Evolutionary conservation across 495 filamentous ascomycete genomes (phyloP).

Genomic region (Beverwykella pulmonaria): DNA sequence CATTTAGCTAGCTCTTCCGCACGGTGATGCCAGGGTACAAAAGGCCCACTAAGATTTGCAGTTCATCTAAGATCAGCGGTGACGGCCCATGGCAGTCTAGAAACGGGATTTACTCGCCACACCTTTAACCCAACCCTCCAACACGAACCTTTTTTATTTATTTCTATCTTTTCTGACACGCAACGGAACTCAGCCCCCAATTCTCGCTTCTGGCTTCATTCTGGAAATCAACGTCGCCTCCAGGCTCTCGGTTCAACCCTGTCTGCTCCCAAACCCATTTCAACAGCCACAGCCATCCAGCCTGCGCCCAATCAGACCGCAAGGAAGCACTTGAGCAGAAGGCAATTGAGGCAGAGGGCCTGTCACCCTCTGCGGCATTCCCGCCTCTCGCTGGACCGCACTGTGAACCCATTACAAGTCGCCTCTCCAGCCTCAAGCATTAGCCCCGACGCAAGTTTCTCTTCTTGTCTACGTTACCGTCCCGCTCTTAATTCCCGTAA

Average conservation of each 20-base stretch:
- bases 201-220: background rate
- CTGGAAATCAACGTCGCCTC: slow-evolving; percentile 37
- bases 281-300: slow-evolving; percentile 21
- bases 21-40: slow-evolving; percentile 6
- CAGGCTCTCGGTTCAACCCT: slow-evolving; percentile 18
- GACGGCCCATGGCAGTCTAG: slow-evolving; percentile 32
- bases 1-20: background rate
- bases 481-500: slow-evolving; percentile 26
- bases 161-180: slow-evolving; percentile 5
- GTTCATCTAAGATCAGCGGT: slow-evolving; percentile 18
- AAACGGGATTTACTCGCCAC: slow-evolving; percentile 34
- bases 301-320: slow-evolving; percentile 28
- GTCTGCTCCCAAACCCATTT: slow-evolving; percentile 8
- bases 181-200: slow-evolving; percentile 8
- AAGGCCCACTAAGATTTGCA: slow-evolving; percentile 23
- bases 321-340: slow-evolving; percentile 7
- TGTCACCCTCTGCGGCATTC: slow-evolving; percentile 26
- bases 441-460: slow-evolving; percentile 22
- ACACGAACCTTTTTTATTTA: slow-evolving; percentile 11
- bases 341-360: slow-evolving; percentile 40
- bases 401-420: slow-evolving; percentile 11
- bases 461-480: too few species aligned
- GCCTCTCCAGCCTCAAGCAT: slow-evolving; percentile 23
- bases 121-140: slow-evolving; percentile 19
- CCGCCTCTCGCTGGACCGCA: slow-evolving; percentile 9